Percentiles rank a stretch among this genome's conserved stretches.
Conservation (phyloP, 1,284 basidiomycete species). For the Coniophora puteana region DNA sequence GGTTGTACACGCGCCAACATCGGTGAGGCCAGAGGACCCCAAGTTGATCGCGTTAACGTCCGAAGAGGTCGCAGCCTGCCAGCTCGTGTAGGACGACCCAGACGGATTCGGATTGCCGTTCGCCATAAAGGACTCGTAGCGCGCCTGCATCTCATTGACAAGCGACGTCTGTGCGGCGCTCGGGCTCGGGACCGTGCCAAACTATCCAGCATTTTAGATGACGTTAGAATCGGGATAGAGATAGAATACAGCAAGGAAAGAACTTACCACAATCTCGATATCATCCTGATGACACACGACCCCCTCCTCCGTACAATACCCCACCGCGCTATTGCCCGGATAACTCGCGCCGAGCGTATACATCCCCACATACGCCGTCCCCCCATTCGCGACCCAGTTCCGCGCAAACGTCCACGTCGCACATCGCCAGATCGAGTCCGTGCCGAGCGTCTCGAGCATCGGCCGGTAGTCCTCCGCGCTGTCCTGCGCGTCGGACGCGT, state of each 20-base stretch:
- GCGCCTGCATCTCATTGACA: constrained; percentile 60
- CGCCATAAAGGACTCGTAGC: constrained; percentile 63
- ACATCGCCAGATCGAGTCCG: constrained; percentile 72
- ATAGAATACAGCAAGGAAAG: not conserved
- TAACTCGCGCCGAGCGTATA: constrained; percentile 69
- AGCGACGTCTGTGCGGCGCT: constrained; percentile 53
- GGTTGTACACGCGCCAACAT: constrained; percentile 56
- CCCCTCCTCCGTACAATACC: constrained; percentile 52
- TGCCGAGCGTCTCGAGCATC: constrained; percentile 57
- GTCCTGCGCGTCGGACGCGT: constrained; percentile 37
- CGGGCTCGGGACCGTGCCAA: constrained; percentile 61
- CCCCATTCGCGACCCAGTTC: constrained; percentile 61
- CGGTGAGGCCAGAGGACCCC: constrained; percentile 47
- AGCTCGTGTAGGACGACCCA: constrained; percentile 35
- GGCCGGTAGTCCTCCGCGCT: constrained; percentile 45
- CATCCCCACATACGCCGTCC: constrained; percentile 64
- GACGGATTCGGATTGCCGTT: constrained; percentile 56
- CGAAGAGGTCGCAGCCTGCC: constrained; percentile 47
- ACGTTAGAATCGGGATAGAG: not conserved
- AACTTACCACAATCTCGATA: constrained; percentile 65
- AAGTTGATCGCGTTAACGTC: constrained; percentile 52
- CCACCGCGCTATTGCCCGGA: constrained; percentile 51
- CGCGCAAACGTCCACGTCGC: constrained; percentile 66
- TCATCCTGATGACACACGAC: constrained; percentile 73
- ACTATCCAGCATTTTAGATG: constrained; percentile 33